A percentile compares a stretch with the other conserved stretches of the same genome.
Evolutionary conservation across 164 flowering plant species (phyloP).

Genomic region (Macadamia tetraphylla): DNA sequence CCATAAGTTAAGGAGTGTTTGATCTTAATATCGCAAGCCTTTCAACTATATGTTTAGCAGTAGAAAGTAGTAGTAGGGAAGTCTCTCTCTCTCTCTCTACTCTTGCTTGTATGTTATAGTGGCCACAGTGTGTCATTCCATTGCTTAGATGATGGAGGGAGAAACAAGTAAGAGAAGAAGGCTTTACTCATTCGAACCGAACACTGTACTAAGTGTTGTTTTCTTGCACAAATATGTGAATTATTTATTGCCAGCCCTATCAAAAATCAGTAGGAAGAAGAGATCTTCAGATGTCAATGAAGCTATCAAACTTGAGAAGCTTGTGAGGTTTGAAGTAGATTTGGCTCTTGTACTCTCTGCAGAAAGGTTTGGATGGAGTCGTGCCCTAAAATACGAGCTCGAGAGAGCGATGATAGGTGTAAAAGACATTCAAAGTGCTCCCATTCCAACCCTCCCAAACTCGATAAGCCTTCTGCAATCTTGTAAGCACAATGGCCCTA

Average conservation of each 20-base stretch:
- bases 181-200: constrained; percentile 21
- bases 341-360: constrained; percentile 33
- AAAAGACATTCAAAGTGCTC: neutral
- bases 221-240: constrained; percentile 25
- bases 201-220: neutral
- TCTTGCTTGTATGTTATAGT: neutral
- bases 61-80: neutral
- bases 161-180: constrained; percentile 19
- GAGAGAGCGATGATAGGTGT: constrained; percentile 5
- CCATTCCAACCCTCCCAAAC: neutral
- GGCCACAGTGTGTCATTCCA: neutral
- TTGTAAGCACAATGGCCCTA: neutral
- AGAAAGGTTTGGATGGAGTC: constrained; percentile 26
- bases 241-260: constrained; percentile 21
- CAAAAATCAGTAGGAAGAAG: constrained; percentile 3
- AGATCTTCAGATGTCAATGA: neutral
- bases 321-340: constrained; percentile 28
- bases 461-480: neutral
- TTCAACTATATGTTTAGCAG: neutral
- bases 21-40: too few species aligned
- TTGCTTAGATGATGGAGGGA: constrained; percentile 15
- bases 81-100: neutral
- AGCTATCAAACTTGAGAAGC: constrained; percentile 6
- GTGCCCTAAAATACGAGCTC: constrained; percentile 26
- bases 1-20: too few species aligned